Conservation (phyloP, 2,329 filamentous ascomycete species). For the Aspergillus pseudoviridinutans region DNA sequence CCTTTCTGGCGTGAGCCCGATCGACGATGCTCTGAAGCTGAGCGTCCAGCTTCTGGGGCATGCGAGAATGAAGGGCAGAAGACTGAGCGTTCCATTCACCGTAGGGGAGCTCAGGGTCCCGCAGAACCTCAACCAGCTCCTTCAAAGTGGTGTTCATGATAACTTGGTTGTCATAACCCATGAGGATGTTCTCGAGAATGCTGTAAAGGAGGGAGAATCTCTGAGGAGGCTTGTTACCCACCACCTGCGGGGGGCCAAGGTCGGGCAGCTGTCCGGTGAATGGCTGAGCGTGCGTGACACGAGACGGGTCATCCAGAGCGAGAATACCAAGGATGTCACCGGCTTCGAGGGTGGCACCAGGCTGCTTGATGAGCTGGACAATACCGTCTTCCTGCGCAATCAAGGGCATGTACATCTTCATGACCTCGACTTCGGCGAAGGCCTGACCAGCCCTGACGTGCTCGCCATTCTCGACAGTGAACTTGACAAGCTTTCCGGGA, state of each 20-base stretch:
- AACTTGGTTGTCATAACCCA: slow-evolving; percentile 94
- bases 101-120: slow-evolving; percentile 85
- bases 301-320: slow-evolving; percentile 87
- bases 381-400: slow-evolving; percentile 92
- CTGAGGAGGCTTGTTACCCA: slow-evolving; percentile 89
- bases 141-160: slow-evolving; percentile 86
- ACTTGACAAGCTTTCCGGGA: slow-evolving; percentile 97
- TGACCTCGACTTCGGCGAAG: slow-evolving; percentile 97
- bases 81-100: slow-evolving; percentile 96
- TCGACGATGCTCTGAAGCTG: slow-evolving; percentile 83
- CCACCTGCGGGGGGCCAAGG: slow-evolving; percentile 78
- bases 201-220: slow-evolving; percentile 72
- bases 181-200: slow-evolving; percentile 81
- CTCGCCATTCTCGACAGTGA: slow-evolving; percentile 89
- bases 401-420: slow-evolving; percentile 99
- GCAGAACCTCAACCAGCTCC: slow-evolving; percentile 84
- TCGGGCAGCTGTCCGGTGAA: slow-evolving; percentile 89
- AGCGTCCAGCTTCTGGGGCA: slow-evolving; percentile 88
- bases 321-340: slow-evolving; percentile 98
- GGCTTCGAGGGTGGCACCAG: slow-evolving; percentile 93
- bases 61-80: slow-evolving; percentile 92
- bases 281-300: slow-evolving; percentile 92
- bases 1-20: slow-evolving; percentile 68
- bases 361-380: slow-evolving; percentile 98
- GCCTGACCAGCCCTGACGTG: slow-evolving; percentile 89